phyloP scores from a whole-genome alignment of 805 yeast species.

The Yarrowia yakushimensis region DNA sequence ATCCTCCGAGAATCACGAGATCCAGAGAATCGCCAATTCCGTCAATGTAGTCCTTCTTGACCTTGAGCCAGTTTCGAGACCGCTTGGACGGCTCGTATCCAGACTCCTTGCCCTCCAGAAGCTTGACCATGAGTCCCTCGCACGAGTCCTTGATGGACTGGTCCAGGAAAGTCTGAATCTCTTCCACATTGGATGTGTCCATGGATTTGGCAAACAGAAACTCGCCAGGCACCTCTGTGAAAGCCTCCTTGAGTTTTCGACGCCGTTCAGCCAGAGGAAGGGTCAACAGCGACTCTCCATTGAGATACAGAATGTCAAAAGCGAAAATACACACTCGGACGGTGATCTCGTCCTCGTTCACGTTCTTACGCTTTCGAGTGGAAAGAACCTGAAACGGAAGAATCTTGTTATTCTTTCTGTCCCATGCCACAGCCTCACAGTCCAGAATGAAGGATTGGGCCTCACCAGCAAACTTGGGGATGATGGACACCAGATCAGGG shows the following conservation, averaged over 20 bases:
- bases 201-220: constrained; percentile 75
- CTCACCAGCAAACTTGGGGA: constrained; percentile 45
- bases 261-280: constrained; percentile 71
- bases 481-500: constrained; percentile 77
- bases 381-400: constrained; percentile 91
- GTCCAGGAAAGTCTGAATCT: constrained; percentile 79
- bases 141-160: constrained; percentile 85
- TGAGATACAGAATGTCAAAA: constrained; percentile 75
- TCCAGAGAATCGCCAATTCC: constrained; percentile 97
- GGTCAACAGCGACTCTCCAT: constrained; percentile 67
- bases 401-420: constrained; percentile 67
- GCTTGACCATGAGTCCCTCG: constrained; percentile 95
- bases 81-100: constrained; percentile 92
- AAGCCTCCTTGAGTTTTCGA: constrained; percentile 50
- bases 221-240: constrained; percentile 66
- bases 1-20: constrained; percentile 90
- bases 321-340: constrained; percentile 91
- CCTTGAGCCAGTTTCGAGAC: constrained; percentile 90
- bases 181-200: constrained; percentile 65
- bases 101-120: constrained; percentile 75
- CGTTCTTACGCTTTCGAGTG: constrained; percentile 92
- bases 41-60: constrained; percentile 89
- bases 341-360: constrained; percentile 77
- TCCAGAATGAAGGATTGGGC: constrained; percentile 72
- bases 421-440: constrained; percentile 99